Conservation (phyloP, 78 protist species). For the Ministeria vibrans region DNA sequence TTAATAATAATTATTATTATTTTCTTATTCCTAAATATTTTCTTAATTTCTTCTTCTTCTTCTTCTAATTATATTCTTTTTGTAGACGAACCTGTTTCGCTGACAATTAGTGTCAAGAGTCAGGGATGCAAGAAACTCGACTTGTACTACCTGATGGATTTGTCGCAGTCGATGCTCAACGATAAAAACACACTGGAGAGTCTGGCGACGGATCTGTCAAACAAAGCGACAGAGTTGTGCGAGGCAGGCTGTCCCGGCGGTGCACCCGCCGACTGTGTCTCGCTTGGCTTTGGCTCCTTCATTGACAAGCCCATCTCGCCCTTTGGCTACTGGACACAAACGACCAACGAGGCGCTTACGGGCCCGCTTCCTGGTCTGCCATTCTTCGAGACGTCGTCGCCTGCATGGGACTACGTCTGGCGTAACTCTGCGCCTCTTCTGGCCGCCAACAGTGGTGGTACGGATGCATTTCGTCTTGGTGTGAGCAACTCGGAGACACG, state of each 20-base stretch:
- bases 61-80: too few relatives aligned
- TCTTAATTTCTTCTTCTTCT: not conserved
- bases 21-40: not conserved
- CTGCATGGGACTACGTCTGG: not conserved
- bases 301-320: conserved; percentile 3
- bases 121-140: not conserved
- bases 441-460: not conserved
- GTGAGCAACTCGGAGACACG: not conserved
- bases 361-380: not conserved
- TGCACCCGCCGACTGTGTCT: not conserved
- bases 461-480: not conserved
- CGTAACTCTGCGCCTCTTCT: not conserved
- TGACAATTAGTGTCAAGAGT: not conserved
- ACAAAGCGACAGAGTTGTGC: not conserved
- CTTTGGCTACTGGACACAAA: not conserved
- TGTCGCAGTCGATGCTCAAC: not conserved
- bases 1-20: too few relatives aligned
- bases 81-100: not conserved
- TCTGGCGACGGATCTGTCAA: not conserved
- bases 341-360: not conserved
- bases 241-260: not conserved
- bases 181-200: not conserved
- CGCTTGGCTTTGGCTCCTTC: not conserved
- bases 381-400: not conserved
- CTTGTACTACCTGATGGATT: not conserved